Evolutionary conservation across 1,284 basidiomycete genomes (phyloP).

Genomic region (Cryptococcus depauperatus): DNA sequence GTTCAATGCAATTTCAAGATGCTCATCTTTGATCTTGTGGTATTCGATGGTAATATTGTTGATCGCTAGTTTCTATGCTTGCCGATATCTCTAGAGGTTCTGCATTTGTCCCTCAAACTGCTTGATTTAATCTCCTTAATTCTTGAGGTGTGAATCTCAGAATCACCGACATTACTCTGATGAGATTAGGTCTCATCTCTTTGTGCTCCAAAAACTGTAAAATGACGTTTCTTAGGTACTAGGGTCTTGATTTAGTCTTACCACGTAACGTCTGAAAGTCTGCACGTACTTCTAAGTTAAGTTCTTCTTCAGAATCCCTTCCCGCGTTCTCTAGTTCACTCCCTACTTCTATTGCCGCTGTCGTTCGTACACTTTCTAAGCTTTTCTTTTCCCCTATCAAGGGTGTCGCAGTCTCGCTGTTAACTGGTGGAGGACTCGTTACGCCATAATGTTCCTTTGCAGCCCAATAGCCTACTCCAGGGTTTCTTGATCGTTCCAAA

Average conservation of each 20-base stretch:
- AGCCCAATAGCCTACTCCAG: slow-evolving; percentile 88
- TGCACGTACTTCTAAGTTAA: slow-evolving; percentile 65
- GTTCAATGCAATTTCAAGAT: no score
- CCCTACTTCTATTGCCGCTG: not conserved
- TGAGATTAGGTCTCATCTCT: slow-evolving; percentile 84
- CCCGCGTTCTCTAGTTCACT: not conserved
- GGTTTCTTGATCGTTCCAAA: slow-evolving; percentile 79
- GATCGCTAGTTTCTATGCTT: no score
- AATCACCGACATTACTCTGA: slow-evolving; percentile 81
- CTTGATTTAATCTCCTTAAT: slow-evolving; percentile 68
- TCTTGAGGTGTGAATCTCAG: slow-evolving; percentile 89
- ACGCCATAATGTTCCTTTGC: no score
- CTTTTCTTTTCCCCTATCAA: slow-evolving; percentile 40
- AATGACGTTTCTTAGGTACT: slow-evolving; percentile 84
- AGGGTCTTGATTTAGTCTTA: not conserved
- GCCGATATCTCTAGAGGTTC: no score
- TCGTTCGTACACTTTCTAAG: slow-evolving; percentile 12
- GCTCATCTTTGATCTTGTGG: no score
- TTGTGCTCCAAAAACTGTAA: slow-evolving; percentile 85
- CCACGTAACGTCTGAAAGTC: not conserved
- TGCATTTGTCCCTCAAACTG: not conserved
- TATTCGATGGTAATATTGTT: no score
- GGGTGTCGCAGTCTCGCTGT: no score
- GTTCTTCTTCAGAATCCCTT: slow-evolving; percentile 56
- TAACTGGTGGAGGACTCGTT: no score